Base-by-base conservation (phyloP, 2,329 filamentous ascomycete species). In the Cercospora janseana region DNA sequence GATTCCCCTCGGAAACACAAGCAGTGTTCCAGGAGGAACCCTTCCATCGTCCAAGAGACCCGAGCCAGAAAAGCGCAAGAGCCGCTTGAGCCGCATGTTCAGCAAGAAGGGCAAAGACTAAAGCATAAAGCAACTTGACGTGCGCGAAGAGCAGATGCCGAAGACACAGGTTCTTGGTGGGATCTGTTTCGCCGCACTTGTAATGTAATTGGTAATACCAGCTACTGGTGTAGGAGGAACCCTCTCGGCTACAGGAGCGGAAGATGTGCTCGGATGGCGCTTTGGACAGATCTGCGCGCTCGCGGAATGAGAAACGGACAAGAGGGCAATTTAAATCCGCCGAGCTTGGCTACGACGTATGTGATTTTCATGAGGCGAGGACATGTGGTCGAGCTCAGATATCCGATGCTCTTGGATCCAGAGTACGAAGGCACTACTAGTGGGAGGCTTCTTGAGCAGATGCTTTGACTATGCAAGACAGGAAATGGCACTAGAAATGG, bases 81-180 rank as follows among this genome's bases (percentile, higher is more conserved):
- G 90, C 67, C 95, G 91, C 89, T 84, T 97, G 63, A 82, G 87
- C 65, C 82, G 83, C 61, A 79, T 84, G 48, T 93, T 95, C 69
- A 93, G 86, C 76, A 90, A 78, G 70, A 74, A 72, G 40, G 73
- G 69, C 13, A 62, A 58, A 53, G 28, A 42, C 13, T 46, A 35
- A 46, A 9, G 10, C 13, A 38, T 41, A 18, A 18, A 42, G 21
- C 49, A 34, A 21, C 7, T n/a, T n/a, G n/a, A n/a, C n/a, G n/a
- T n/a, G n/a, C n/a, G n/a, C n/a, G n/a, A n/a, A n/a, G n/a, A n/a
- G n/a, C n/a, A n/a, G n/a, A n/a, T n/a, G n/a, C n/a, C n/a, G n/a
- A n/a, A n/a, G n/a, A n/a, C n/a, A n/a, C n/a, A n/a, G n/a, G n/a
- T n/a, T n/a, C n/a, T n/a, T n/a, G n/a, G n/a, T n/a, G n/a, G n/a